These are phyloP conservation scores for Paecilomyces sp. DNA, from an alignment of 2,329 filamentous ascomycete genomes.

Conservation along the genomic window DNA sequence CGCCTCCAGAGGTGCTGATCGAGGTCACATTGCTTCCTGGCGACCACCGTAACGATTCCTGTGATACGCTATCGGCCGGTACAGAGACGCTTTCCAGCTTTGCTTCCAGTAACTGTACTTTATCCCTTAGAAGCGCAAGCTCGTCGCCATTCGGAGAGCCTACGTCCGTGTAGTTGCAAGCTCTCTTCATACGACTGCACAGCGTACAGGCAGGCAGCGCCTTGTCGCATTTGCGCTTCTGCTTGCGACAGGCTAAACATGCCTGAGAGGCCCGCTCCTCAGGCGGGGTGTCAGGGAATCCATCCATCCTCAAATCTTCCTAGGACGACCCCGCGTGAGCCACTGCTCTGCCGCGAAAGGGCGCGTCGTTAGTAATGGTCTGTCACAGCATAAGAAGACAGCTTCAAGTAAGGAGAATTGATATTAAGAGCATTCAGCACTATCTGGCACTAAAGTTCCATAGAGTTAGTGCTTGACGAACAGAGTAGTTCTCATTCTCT, in stretches of 20 bases:
- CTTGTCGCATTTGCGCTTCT: constrained; percentile 50
- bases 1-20: neutral
- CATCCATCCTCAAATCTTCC: neutral
- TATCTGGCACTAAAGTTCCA: neutral
- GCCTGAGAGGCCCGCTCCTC: constrained; percentile 28
- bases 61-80: neutral
- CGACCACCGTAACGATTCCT: neutral
- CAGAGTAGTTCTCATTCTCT: neutral
- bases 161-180: constrained; percentile 14
- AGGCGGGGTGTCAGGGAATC: constrained; percentile 1
- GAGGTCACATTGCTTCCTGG: neutral
- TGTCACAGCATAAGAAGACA: neutral
- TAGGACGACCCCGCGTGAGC: neutral
- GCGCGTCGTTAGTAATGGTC: neutral
- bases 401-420: neutral
- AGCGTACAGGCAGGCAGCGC: constrained; percentile 41
- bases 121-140: neutral
- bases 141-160: neutral
- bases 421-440: neutral
- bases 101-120: neutral
- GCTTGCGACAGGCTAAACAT: constrained; percentile 38
- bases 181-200: constrained; percentile 30
- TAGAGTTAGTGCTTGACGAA: neutral
- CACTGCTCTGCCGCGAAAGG: neutral
- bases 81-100: neutral